phyloP scores from a whole-genome alignment of 805 yeast species.

The Schwanniomyces pseudopolymorphus region DNA sequence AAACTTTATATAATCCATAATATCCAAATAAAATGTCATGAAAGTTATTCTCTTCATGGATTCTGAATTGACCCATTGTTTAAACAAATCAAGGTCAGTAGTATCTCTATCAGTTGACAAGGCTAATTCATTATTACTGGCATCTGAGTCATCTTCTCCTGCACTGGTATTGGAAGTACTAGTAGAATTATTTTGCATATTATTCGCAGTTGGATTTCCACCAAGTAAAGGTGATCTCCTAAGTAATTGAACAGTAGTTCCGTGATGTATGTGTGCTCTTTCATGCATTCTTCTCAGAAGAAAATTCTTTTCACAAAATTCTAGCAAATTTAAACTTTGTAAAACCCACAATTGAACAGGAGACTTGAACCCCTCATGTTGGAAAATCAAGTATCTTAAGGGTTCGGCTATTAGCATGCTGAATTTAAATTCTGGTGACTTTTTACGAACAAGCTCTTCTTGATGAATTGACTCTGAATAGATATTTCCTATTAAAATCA shows the following conservation, averaged over 20 bases:
- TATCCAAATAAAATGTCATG: slow-evolving; percentile 80
- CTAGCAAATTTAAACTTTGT: slow-evolving; percentile 72
- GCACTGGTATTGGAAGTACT: slow-evolving; percentile 28
- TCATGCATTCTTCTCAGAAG: slow-evolving; percentile 71
- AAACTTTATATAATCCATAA: slow-evolving; percentile 73
- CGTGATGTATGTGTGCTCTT: slow-evolving; percentile 83
- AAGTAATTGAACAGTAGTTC: slow-evolving; percentile 75
- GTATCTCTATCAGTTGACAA: slow-evolving; percentile 12
- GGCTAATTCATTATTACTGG: slow-evolving; percentile 9
- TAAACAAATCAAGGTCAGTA: slow-evolving; percentile 39
- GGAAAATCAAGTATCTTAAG: slow-evolving; percentile 66
- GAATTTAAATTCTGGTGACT: slow-evolving; percentile 38
- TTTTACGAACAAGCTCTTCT: slow-evolving; percentile 7
- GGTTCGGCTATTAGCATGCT: slow-evolving; percentile 54
- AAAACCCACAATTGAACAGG: slow-evolving; percentile 77
- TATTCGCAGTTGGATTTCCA: slow-evolving; percentile 54
- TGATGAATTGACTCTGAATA: slow-evolving; percentile 21
- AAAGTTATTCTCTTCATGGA: slow-evolving; percentile 74
- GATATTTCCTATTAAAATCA: slow-evolving; percentile 58
- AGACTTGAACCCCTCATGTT: slow-evolving; percentile 68
- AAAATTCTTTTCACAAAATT: slow-evolving; percentile 75
- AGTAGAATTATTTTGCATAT: slow-evolving; percentile 16
- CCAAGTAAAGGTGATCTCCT: slow-evolving; percentile 76
- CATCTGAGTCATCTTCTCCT: slow-evolving; percentile 35
- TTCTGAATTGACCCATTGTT: slow-evolving; percentile 79